Evolutionary conservation across 139 green algal genomes (phyloP).

Genomic region (Asterochloris erici): DNA sequence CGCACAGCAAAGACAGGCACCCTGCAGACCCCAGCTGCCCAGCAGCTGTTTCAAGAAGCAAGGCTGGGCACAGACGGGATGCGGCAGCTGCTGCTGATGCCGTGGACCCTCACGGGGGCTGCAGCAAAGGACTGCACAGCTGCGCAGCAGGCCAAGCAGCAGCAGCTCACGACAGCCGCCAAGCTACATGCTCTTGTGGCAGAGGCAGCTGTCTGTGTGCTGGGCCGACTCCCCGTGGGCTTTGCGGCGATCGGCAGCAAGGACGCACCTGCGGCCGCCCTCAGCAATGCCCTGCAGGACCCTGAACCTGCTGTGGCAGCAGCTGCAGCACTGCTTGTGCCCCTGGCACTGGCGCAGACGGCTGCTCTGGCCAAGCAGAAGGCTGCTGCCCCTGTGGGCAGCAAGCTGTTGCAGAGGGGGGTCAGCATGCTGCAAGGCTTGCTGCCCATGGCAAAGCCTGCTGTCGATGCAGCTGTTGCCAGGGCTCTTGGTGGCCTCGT

Average conservation of each 20-base stretch:
- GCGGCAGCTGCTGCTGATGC: slow-evolving; percentile 19
- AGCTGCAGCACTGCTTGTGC: neutral
- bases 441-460: neutral
- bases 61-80: slow-evolving; percentile 13
- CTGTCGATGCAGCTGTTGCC: neutral
- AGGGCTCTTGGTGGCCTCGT: neutral
- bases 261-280: neutral
- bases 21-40: too few species aligned
- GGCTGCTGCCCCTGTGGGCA: neutral
- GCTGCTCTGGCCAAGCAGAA: neutral
- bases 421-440: slow-evolving; percentile 3
- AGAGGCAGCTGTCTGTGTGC: neutral
- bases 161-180: neutral
- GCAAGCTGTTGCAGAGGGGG: slow-evolving; percentile 2
- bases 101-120: neutral
- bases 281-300: slow-evolving; percentile 14
- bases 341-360: neutral
- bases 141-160: neutral
- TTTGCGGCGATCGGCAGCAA: neutral
- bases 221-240: neutral
- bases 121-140: neutral
- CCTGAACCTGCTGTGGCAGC: slow-evolving; percentile 1
- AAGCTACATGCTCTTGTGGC: neutral
- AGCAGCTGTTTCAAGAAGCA: neutral
- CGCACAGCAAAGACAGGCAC: neutral